Evolutionary conservation across 768 basidiomycete species (phyloP), one percentile per base, ranked within the genome.

Genomic region (Mycena sanguinolenta): DNA sequence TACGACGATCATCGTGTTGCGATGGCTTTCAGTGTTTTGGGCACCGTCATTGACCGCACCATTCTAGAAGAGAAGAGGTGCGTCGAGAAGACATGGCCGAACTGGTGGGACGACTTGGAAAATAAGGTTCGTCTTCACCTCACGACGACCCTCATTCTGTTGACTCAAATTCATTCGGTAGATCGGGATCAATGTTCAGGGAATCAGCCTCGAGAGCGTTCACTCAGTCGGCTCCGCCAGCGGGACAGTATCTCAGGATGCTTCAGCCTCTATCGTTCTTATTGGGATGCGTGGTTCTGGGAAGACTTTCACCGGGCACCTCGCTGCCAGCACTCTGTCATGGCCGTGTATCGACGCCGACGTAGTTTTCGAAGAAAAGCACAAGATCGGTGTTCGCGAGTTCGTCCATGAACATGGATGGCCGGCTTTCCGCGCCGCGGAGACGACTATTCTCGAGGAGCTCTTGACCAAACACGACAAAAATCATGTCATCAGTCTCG

Each of bases 21-120:
- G 12, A 99, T 99, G 98, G 95, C 97, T 0, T 99, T 98, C 84
- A 91, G 93, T 70, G 96, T 98, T 36, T 84, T 99, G 46, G 91
- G 92, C 23, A 87, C 92, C 5, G 87, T 95, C 4, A 82, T 95
- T 46, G 81, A 86, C 38, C 89, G 87, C n/a, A 93, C 94, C 3
- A 83, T 95, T 72, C 86, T 99, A 32, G 96, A 98, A 77, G 97
- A 99, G 84, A 97, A 97, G 82, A 87, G 97, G 63, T 98, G 98
- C 77, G 98, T 99, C 36, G 97, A 97, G 82, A 99, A 99, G 88
- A 99, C 97, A 0, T 99, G 97, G 97, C 98, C 98, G 0, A 97
- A 96, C 78, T 99, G 97, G 95, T 99, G 97, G 97, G 98, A 99
- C 77, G 98, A 99, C 80, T 85, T 99, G 28, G 90, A 95, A 78